Conservation (phyloP, 331 rosid genomes). For the Quercus phellos region DNA sequence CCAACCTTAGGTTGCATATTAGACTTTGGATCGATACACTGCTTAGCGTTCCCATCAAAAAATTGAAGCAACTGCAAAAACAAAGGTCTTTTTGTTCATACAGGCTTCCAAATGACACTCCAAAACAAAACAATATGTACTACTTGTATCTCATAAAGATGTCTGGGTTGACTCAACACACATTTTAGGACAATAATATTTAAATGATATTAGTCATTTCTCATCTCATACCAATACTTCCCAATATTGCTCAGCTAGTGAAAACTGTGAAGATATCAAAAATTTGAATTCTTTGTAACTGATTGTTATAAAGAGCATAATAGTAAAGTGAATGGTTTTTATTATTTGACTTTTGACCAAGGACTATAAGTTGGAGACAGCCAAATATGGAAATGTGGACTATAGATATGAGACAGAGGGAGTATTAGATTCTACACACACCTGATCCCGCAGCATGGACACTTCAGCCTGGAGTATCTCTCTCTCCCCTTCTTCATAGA, state of each 20-base stretch:
- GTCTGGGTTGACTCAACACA: no score
- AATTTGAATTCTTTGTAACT: no score
- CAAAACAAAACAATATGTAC: slow-evolving; percentile 1
- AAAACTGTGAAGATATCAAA: no score
- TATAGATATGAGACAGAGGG: background rate
- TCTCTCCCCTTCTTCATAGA: slow-evolving; percentile 93
- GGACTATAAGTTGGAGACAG: background rate
- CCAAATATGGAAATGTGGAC: background rate
- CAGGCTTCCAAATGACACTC: slow-evolving; percentile 18
- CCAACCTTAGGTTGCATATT: slow-evolving; percentile 56
- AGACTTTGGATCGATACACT: slow-evolving; percentile 28
- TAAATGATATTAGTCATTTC: no score
- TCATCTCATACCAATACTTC: no score
- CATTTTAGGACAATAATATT: no score
- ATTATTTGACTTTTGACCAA: background rate
- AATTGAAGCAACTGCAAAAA: slow-evolving; percentile 65
- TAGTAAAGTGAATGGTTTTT: no score
- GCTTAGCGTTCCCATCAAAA: slow-evolving; percentile 53
- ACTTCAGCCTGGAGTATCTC: slow-evolving; percentile 69
- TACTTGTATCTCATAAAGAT: no score
- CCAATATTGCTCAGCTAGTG: no score
- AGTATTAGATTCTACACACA: slow-evolving; percentile 22
- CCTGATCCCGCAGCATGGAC: slow-evolving; percentile 76
- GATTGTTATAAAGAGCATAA: no score
- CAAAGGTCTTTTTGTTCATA: slow-evolving; percentile 7